Percentiles rank a stretch among this genome's conserved stretches.
Evolutionary conservation across 192 early-diverging fungal genomes (phyloP).

Genomic region (Entomortierella chlamydospora): DNA sequence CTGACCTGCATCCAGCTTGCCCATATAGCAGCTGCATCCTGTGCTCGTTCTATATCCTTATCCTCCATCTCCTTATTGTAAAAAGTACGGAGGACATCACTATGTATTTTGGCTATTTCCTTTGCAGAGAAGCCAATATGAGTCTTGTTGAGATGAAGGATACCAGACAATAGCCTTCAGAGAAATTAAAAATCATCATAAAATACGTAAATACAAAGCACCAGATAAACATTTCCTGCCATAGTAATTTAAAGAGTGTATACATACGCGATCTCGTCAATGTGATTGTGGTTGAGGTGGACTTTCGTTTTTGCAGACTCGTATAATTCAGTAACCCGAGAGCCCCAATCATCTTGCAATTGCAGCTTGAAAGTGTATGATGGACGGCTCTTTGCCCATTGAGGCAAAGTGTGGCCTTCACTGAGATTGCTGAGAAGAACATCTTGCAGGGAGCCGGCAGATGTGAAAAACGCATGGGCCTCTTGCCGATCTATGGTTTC

Average conservation of each 20-base stretch:
- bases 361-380: too few relatives aligned
- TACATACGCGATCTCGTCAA: slow-evolving; percentile 23
- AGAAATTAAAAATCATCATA: background rate
- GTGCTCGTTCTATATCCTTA: slow-evolving; percentile 8
- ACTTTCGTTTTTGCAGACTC: slow-evolving; percentile 9
- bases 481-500: too few relatives aligned
- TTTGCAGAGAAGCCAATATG: slow-evolving; percentile 12
- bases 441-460: too few relatives aligned
- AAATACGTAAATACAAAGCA: background rate
- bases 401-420: too few relatives aligned
- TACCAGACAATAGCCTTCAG: slow-evolving; percentile 13
- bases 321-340: too few relatives aligned
- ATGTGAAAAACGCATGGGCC: too few relatives aligned
- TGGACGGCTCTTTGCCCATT: too few relatives aligned
- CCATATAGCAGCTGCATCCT: slow-evolving; percentile 11
- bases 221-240: background rate
- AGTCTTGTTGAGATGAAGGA: slow-evolving; percentile 15
- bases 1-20: slow-evolving; percentile 25
- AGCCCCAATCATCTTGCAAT: too few relatives aligned
- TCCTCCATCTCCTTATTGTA: slow-evolving; percentile 20
- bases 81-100: slow-evolving; percentile 2
- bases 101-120: slow-evolving; percentile 1
- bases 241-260: background rate
- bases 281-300: slow-evolving; percentile 8
- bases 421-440: too few relatives aligned